A percentile compares a stretch with the other conserved stretches of the same genome.
These are phyloP conservation scores for Nannochloropsis gaditana DNA, from an alignment of 108 stramenopile genomes.

Conservation along the genomic window DNA sequence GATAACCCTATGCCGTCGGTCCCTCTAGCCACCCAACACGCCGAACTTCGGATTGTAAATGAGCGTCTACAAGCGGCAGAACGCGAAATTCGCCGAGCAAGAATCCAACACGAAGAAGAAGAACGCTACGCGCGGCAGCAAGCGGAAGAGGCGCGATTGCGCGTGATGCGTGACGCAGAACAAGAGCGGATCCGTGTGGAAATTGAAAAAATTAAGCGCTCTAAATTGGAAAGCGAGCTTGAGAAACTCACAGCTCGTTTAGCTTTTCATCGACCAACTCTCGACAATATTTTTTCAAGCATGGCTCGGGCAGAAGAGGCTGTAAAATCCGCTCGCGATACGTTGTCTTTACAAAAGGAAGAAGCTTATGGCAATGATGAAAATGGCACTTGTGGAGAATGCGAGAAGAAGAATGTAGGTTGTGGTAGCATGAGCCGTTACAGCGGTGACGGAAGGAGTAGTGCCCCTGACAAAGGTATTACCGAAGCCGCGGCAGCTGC, in stretches of 20 bases:
- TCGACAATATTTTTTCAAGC: not conserved
- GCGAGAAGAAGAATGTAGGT: not conserved
- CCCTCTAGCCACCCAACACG: not conserved
- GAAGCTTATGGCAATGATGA: not conserved
- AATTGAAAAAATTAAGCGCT: not conserved
- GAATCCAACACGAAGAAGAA: conserved; percentile 2
- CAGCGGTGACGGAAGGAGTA: not conserved
- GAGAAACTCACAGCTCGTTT: not conserved
- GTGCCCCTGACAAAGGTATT: not conserved
- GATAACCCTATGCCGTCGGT: not conserved
- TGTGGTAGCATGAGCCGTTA: not conserved
- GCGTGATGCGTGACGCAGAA: not conserved
- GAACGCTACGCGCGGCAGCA: conserved; percentile 15
- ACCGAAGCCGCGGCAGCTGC: not conserved
- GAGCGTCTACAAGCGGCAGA: not conserved
- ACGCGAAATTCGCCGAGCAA: not conserved
- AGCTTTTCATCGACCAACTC: not conserved
- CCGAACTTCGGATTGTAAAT: not conserved
- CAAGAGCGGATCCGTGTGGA: not conserved
- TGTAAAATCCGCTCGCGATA: not conserved
- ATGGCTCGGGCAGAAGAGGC: conserved; percentile 14
- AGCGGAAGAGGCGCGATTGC: not conserved
- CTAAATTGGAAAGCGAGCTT: not conserved
- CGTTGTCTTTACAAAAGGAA: not conserved
- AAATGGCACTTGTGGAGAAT: not conserved